A percentile compares a stretch with the other conserved stretches of the same genome.
Conservation (phyloP, 305 asterid species). For the Caryopteris hybrid region DNA sequence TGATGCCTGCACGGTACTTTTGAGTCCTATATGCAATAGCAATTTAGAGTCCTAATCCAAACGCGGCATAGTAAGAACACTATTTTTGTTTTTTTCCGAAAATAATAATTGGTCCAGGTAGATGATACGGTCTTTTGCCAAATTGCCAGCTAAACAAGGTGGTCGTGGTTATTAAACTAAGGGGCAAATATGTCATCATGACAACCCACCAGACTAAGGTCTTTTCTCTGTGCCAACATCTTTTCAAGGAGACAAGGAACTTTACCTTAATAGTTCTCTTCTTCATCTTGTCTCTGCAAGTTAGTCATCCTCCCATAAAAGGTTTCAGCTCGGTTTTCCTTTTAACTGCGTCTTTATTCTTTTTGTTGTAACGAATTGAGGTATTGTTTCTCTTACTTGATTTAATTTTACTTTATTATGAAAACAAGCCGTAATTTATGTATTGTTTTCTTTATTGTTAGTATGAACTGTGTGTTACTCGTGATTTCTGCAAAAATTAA, state of each 20-base stretch:
- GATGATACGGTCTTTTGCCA: background rate
- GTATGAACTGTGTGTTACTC: background rate
- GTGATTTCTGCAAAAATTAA: background rate
- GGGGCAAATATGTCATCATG: conserved; percentile 26
- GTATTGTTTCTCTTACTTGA: background rate
- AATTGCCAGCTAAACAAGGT: background rate
- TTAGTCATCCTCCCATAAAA: conserved; percentile 13
- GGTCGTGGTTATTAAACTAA: background rate
- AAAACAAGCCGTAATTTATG: background rate
- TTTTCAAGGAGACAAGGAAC: conserved; percentile 3
- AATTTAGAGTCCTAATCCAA: background rate
- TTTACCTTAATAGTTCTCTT: conserved; percentile 1
- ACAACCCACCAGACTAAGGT: conserved; percentile 6
- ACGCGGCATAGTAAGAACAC: background rate
- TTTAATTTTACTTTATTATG: background rate
- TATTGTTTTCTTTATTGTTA: background rate
- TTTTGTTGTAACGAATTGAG: background rate
- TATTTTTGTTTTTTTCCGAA: no score
- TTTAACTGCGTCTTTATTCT: background rate
- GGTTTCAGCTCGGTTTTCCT: conserved; percentile 4
- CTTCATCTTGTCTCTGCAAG: conserved; percentile 18
- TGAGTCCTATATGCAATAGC: no score
- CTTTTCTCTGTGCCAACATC: conserved; percentile 12
- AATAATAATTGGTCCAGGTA: conserved; percentile 1
- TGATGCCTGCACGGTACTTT: no score